These are phyloP conservation scores for Claviceps purpurea DNA, from an alignment of 2,329 filamentous ascomycete genomes.

Conservation along the genomic window DNA sequence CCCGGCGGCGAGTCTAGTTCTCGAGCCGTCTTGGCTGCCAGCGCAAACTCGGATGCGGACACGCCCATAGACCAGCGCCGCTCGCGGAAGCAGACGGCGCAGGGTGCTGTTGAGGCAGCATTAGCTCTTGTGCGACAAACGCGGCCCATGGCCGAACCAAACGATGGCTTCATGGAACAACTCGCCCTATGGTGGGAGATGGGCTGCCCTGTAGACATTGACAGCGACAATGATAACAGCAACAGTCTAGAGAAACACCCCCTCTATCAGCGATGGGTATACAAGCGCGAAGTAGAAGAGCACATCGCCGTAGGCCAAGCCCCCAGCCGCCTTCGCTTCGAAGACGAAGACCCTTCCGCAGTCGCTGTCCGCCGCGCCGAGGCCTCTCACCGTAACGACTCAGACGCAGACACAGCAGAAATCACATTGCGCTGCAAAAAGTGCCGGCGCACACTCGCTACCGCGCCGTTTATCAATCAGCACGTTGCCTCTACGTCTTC, in stretches of 20 bases:
- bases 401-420: conserved; percentile 2
- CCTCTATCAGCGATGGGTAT: conserved; percentile 62
- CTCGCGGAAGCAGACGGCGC: conserved; percentile 22
- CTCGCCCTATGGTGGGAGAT: conserved; percentile 78
- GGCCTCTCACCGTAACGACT: not conserved
- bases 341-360: conserved; percentile 47
- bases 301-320: conserved; percentile 61
- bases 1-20: conserved; percentile 3
- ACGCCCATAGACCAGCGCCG: conserved; percentile 4
- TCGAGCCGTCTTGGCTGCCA: not conserved
- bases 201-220: conserved; percentile 48
- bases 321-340: conserved; percentile 72
- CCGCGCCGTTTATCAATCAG: conserved; percentile 47
- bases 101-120: conserved; percentile 43
- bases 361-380: not conserved
- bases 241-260: conserved; percentile 46
- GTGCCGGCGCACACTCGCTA: conserved; percentile 57
- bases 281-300: conserved; percentile 40
- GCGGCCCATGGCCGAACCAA: conserved; percentile 74
- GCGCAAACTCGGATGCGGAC: not conserved
- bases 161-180: conserved; percentile 82
- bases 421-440: conserved; percentile 66
- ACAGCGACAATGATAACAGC: conserved; percentile 21
- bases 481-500: conserved; percentile 29
- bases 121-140: conserved; percentile 55